phyloP scores from a whole-genome alignment of 306 rosid genomes.

The Cicer pinnatifidum region DNA sequence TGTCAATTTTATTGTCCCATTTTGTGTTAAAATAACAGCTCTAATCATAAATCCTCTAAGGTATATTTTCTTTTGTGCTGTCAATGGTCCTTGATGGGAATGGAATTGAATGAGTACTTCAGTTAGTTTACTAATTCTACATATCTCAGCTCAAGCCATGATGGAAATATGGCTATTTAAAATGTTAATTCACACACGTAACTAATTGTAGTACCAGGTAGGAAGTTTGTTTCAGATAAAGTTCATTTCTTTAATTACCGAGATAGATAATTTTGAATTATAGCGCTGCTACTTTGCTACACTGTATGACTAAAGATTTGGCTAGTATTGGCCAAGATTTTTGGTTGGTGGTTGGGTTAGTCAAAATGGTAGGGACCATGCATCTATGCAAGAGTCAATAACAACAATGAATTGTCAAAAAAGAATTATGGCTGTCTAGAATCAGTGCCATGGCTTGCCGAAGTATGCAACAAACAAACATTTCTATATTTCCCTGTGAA shows the following conservation, averaged over 20 bases:
- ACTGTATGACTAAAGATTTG: constrained; percentile 6
- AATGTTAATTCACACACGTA: constrained; percentile 10
- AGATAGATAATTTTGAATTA: constrained; percentile 1
- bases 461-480: neutral
- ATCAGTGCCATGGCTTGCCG: constrained; percentile 5
- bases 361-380: constrained; percentile 5
- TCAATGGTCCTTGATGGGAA: constrained; percentile 5
- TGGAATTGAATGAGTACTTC: neutral
- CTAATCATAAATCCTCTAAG: neutral
- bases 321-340: neutral
- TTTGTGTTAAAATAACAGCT: too few species aligned
- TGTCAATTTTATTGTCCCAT: too few species aligned
- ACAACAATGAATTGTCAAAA: neutral
- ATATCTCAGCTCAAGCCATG: constrained; percentile 19
- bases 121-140: constrained; percentile 1
- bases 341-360: constrained; percentile 6
- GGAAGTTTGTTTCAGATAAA: neutral
- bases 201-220: neutral
- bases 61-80: constrained; percentile 10
- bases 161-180: constrained; percentile 4
- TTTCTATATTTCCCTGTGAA: constrained; percentile 1
- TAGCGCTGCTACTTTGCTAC: neutral
- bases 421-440: neutral
- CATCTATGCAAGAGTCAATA: neutral
- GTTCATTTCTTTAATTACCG: constrained; percentile 13